Evolutionary conservation across 306 rosid genomes (phyloP), one percentile per base, ranked within the genome.

Genomic region (Castanea mollissima): DNA sequence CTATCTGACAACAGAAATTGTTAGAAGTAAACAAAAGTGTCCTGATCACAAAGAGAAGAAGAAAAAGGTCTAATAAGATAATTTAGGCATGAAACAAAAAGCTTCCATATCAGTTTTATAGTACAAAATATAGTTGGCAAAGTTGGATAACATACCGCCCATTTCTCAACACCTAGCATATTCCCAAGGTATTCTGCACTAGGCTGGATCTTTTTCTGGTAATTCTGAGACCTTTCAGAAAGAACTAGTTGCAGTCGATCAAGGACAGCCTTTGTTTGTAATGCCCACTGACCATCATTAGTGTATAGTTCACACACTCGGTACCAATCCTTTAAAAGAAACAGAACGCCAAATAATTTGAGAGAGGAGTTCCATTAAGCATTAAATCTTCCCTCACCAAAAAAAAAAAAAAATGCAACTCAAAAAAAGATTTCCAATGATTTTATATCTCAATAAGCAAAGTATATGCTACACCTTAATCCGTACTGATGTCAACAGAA

Each of bases 181-280:
- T 52, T 72, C 19, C 85, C 85, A 11, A 84, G 84, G 77, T 77
- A 84, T 25, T 68, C 29, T 4, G 74, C 85, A 60, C 71, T 73
- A 8, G 85, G 85, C 65, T 84, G 88, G 64, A 84, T 57, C 60
- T 2, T 81, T 72, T 74, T 77, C 58, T 81, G 85, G 71, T 77
- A 69, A 62, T n/a, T 34, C 52, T 81, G 82, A 73, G 78, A 74
- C 78, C 82, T 84, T 38, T 81, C 80, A 76, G 83, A 76, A 68
- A 84, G 85, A 20, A 74, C 78, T 58, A 84, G 75, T 16, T 70
- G 85, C 49, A 74, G 44, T 19, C 78, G 62, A 32, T 84, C 82
- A 69, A 81, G 83, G 56, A 84, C 56, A 51, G 85, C 82, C 82
- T 84, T 84, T 68, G 83, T 29, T 67, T 68, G 74, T 60, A 81